These are phyloP conservation scores for Termitomyces sp. DNA, from an alignment of 1,284 basidiomycete species.

Conservation along the genomic window DNA sequence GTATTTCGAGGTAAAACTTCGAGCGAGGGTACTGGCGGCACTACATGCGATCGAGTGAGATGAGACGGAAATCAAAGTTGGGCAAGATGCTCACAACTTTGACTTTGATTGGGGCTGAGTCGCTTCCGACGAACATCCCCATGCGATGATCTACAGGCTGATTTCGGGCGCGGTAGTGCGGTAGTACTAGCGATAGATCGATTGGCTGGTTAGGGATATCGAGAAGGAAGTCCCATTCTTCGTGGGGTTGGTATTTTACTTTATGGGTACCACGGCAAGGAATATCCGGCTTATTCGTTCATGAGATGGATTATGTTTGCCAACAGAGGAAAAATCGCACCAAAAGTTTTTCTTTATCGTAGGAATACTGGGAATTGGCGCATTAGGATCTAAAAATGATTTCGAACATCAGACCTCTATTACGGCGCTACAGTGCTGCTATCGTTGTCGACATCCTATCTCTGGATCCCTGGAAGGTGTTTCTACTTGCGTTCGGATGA, in stretches of 20 bases:
- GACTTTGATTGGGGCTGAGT: conserved; percentile 52
- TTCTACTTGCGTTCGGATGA: neutral
- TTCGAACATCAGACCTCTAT: no score
- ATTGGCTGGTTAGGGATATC: conserved; percentile 47
- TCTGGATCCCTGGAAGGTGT: no score
- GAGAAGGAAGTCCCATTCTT: conserved; percentile 48
- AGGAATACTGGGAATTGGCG: neutral
- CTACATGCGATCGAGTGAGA: conserved; percentile 35
- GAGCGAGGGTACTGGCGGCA: conserved; percentile 60
- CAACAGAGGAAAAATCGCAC: neutral
- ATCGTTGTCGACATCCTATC: no score
- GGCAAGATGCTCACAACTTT: conserved; percentile 54
- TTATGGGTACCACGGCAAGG: neutral
- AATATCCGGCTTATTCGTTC: neutral
- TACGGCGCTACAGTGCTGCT: no score
- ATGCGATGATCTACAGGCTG: conserved; percentile 67
- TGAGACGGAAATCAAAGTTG: conserved; percentile 1
- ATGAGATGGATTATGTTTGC: neutral
- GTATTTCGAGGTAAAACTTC: conserved; percentile 62
- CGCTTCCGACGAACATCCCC: conserved; percentile 57
- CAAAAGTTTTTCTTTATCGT: conserved; percentile 1
- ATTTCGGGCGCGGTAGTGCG: conserved; percentile 68
- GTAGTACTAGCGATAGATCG: conserved; percentile 62
- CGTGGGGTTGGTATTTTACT: conserved; percentile 1
- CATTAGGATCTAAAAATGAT: neutral